These are phyloP conservation scores for Miscanthus lutarioriparius DNA, from an alignment of 176 grass and related monocot genomes.

Conservation along the genomic window DNA sequence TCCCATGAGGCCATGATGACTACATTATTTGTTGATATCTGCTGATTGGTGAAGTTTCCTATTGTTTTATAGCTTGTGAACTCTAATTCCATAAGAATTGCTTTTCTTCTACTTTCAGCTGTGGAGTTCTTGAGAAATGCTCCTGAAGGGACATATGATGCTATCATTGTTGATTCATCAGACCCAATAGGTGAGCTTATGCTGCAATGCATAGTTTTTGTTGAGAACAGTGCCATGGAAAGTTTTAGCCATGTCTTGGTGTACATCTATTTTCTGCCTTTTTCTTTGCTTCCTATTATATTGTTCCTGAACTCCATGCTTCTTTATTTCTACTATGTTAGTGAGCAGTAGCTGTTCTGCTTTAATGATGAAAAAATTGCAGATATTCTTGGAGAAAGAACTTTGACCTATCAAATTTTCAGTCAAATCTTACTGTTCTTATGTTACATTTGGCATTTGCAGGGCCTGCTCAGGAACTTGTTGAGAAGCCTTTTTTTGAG, in stretches of 20 bases:
- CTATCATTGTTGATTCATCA: constrained; percentile 96
- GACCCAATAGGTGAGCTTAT: constrained; percentile 86
- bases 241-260: background rate
- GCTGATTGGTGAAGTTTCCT: background rate
- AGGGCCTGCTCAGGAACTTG: constrained; percentile 95
- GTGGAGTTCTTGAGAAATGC: constrained; percentile 85
- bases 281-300: background rate
- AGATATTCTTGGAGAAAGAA: background rate
- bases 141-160: constrained; percentile 87
- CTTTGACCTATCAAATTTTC: background rate
- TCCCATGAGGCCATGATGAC: background rate
- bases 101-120: constrained; percentile 54
- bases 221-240: background rate
- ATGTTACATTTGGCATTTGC: constrained; percentile 19
- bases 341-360: background rate
- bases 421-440: background rate
- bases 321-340: background rate
- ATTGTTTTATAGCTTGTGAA: background rate
- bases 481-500: constrained; percentile 96
- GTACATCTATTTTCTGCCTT: background rate
- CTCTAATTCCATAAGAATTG: constrained; percentile 14
- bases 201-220: background rate
- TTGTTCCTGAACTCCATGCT: background rate
- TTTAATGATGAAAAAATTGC: background rate
- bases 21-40: constrained; percentile 19